Conservation (phyloP, 78 protist genomes). For the Mastigamoeba balamuthi region DNA sequence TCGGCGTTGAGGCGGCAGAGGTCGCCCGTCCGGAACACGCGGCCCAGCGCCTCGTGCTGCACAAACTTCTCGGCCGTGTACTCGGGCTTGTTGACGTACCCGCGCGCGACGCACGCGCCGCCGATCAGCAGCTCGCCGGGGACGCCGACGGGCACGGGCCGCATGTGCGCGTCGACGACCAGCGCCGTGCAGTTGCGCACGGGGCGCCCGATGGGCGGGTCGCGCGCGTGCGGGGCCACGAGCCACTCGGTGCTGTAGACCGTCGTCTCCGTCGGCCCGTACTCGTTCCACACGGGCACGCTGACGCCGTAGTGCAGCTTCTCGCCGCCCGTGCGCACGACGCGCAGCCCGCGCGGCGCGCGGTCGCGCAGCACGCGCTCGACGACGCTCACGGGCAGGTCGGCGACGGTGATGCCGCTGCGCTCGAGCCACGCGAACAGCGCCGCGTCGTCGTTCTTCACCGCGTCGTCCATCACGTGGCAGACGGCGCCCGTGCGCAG, state of each 20-base stretch:
- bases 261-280: background rate
- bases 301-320: no score
- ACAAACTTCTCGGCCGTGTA: constrained; percentile 11
- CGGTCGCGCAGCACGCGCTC: no score
- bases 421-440: no score
- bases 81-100: constrained; percentile 21
- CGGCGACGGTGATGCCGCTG: no score
- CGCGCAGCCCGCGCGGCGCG: no score
- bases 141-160: constrained; percentile 20
- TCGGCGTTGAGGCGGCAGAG: background rate
- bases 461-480: no score
- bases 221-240: background rate
- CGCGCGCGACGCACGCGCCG: constrained; percentile 23
- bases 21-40: constrained; percentile 34
- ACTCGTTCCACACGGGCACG: no score
- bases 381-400: no score
- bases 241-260: background rate
- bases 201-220: background rate
- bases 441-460: no score
- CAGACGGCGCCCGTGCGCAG: no score
- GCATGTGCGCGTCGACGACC: constrained; percentile 9
- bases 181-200: background rate
- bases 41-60: background rate
- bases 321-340: no score
- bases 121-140: constrained; percentile 38